Percentiles rank a stretch among this genome's conserved stretches.
Conservation (phyloP, 2,329 filamentous ascomycete species). For the Pseudogymnoascus sp. region DNA sequence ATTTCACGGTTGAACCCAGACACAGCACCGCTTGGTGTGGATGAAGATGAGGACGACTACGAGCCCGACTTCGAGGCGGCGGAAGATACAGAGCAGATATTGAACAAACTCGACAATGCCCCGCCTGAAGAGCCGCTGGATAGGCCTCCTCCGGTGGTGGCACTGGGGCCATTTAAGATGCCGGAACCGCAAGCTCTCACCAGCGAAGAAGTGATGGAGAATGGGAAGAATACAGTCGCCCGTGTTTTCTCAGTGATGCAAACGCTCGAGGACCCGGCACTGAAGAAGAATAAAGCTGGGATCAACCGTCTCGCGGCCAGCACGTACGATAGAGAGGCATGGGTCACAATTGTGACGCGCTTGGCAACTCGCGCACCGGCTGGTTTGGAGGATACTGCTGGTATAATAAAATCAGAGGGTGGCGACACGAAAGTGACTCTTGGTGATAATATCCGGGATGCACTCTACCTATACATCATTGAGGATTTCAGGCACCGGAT, state of each 20-base stretch:
- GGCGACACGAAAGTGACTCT: slow-evolving; percentile 38
- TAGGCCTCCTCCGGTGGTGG: slow-evolving; percentile 25
- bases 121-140: slow-evolving; percentile 46
- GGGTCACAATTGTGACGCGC: slow-evolving; percentile 80
- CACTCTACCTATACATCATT: slow-evolving; percentile 75
- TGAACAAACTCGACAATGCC: slow-evolving; percentile 66
- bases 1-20: slow-evolving; percentile 42
- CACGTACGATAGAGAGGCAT: slow-evolving; percentile 77
- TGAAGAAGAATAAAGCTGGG: slow-evolving; percentile 58
- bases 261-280: slow-evolving; percentile 57
- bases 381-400: slow-evolving; percentile 51
- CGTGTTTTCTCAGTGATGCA: slow-evolving; percentile 73
- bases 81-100: slow-evolving; percentile 68
- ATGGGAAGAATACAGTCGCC: slow-evolving; percentile 64
- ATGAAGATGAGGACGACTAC: slow-evolving; percentile 84
- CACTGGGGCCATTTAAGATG: slow-evolving; percentile 67
- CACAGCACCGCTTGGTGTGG: slow-evolving; percentile 54
- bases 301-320: slow-evolving; percentile 79
- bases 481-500: slow-evolving; percentile 88
- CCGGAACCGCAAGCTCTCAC: slow-evolving; percentile 68
- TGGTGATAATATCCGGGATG: slow-evolving; percentile 65
- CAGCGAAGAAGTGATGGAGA: slow-evolving; percentile 60
- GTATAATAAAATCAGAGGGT: slow-evolving; percentile 48
- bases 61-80: slow-evolving; percentile 76
- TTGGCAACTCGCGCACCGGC: slow-evolving; percentile 72